These are phyloP conservation scores for Amanita muscaria DNA, from an alignment of 768 basidiomycete species.

Conservation along the genomic window DNA sequence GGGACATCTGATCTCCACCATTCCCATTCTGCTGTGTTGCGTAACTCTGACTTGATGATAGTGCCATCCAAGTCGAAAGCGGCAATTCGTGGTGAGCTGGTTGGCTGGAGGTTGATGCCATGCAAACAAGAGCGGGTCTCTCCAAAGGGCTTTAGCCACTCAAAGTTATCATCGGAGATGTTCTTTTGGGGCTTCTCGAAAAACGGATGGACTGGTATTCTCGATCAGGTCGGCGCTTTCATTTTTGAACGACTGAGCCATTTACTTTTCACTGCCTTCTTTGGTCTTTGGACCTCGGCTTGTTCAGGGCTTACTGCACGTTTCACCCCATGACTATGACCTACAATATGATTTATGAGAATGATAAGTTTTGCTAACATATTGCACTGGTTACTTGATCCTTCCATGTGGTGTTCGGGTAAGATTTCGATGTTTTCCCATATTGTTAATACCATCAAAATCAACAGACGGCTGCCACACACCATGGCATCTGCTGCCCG, in stretches of 20 bases:
- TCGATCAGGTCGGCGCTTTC: background rate
- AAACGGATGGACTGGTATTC: slow-evolving; percentile 28
- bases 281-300: too few species aligned
- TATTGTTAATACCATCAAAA: background rate
- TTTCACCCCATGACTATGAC: background rate
- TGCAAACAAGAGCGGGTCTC: slow-evolving; percentile 32
- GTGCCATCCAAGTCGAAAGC: slow-evolving; percentile 87
- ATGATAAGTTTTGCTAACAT: too few species aligned
- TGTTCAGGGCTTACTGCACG: background rate
- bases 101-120: slow-evolving; percentile 33
- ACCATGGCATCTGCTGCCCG: slow-evolving; percentile 1
- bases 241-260: background rate
- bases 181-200: slow-evolving; percentile 14
- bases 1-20: slow-evolving; percentile 73
- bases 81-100: slow-evolving; percentile 49
- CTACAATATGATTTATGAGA: too few species aligned
- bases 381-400: too few species aligned
- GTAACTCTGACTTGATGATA: slow-evolving; percentile 52
- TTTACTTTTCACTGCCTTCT: slow-evolving; percentile 3
- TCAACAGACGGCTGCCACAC: too few species aligned
- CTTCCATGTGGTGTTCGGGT: background rate
- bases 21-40: slow-evolving; percentile 36
- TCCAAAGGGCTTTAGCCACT: slow-evolving; percentile 34
- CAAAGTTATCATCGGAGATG: slow-evolving; percentile 17
- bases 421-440: background rate